Evolutionary conservation across 768 basidiomycete genomes (phyloP).

Genomic region (Phanerochaete sordida): DNA sequence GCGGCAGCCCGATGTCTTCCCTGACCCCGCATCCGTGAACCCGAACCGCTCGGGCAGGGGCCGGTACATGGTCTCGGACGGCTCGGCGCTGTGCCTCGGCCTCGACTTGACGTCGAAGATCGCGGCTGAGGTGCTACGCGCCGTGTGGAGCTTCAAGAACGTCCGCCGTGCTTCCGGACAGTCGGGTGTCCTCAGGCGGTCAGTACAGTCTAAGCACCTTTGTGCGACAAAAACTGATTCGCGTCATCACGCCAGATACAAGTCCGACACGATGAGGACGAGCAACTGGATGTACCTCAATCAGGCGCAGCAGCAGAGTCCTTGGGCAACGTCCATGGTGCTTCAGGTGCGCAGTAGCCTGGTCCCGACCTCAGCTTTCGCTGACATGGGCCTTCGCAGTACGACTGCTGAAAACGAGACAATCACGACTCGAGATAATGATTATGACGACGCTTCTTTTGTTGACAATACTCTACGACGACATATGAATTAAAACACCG

Average conservation of each 20-base stretch:
- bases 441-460: background rate
- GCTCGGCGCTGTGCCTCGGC: constrained; percentile 45
- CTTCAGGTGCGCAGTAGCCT: constrained; percentile 41
- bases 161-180: constrained; percentile 64
- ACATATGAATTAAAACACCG: constrained; percentile 12
- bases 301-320: constrained; percentile 40
- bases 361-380: background rate
- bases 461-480: background rate
- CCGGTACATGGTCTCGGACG: constrained; percentile 47
- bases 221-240: background rate
- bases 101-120: constrained; percentile 56
- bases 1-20: constrained; percentile 49
- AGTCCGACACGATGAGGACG: constrained; percentile 39
- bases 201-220: constrained; percentile 6
- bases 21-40: constrained; percentile 43
- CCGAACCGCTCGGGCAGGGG: constrained; percentile 39
- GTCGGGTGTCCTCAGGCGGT: constrained; percentile 62
- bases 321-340: constrained; percentile 69
- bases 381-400: constrained; percentile 2
- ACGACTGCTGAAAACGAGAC: too few species aligned
- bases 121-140: constrained; percentile 53
- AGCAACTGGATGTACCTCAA: constrained; percentile 57
- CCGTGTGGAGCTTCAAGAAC: constrained; percentile 54
- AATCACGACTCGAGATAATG: too few species aligned
- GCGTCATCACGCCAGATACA: constrained; percentile 39